Conservation (phyloP, 805 yeast species). For the Limtongia smithiae region DNA sequence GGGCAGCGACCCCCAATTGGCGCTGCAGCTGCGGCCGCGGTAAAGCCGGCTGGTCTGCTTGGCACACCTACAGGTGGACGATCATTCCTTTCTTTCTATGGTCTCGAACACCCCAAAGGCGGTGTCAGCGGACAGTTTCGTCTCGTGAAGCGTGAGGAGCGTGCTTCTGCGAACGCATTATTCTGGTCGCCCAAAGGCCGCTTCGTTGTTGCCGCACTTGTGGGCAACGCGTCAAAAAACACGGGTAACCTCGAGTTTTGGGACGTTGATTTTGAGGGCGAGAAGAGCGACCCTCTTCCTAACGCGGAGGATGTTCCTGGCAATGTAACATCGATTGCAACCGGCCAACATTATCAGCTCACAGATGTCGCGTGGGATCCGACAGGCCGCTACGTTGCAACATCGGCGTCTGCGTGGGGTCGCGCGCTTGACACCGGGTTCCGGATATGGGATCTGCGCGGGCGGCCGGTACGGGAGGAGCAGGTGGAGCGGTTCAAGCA, state of each 20-base stretch:
- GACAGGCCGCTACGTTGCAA: slow-evolving; percentile 84
- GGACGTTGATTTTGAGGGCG: slow-evolving; percentile 82
- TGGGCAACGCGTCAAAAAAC: slow-evolving; percentile 48
- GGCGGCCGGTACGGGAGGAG: slow-evolving; percentile 72
- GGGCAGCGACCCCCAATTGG: too few relatives aligned
- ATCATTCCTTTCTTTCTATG: slow-evolving; percentile 74
- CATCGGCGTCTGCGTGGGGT: slow-evolving; percentile 83
- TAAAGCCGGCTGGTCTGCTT: slow-evolving; percentile 2
- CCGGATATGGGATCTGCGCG: slow-evolving; percentile 80
- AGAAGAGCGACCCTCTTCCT: slow-evolving; percentile 35
- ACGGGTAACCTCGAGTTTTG: slow-evolving; percentile 68
- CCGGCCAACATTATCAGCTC: slow-evolving; percentile 68
- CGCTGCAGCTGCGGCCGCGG: slow-evolving; percentile 11
- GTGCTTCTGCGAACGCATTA: slow-evolving; percentile 67
- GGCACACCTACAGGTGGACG: slow-evolving; percentile 38
- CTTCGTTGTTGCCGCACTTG: slow-evolving; percentile 56
- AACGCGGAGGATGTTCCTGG: slow-evolving; percentile 52
- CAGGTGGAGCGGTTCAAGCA: slow-evolving; percentile 77
- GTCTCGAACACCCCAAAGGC: slow-evolving; percentile 62
- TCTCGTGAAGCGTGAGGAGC: slow-evolving; percentile 53
- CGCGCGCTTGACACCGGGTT: slow-evolving; percentile 87
- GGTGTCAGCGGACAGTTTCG: slow-evolving; percentile 57
- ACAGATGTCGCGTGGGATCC: slow-evolving; percentile 92
- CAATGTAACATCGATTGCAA: slow-evolving; percentile 58
- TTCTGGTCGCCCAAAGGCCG: slow-evolving; percentile 93